A percentile compares a stretch with the other conserved stretches of the same genome.
Evolutionary conservation across 192 early-diverging fungal species (phyloP).

Genomic region (Coemansia sp.): DNA sequence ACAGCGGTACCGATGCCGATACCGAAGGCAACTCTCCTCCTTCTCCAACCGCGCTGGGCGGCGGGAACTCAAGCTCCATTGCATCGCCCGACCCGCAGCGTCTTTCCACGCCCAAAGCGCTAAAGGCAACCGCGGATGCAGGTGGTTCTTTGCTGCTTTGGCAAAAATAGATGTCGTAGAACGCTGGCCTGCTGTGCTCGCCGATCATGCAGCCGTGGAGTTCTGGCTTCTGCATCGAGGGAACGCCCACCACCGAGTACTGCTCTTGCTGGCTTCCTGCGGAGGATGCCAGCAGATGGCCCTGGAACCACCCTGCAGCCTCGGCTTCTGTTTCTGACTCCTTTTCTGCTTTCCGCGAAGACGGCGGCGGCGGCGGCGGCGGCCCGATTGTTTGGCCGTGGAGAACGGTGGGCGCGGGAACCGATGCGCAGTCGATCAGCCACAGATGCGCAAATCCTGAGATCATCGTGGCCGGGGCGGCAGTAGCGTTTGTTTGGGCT

Average conservation of each 20-base stretch:
- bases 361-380: not conserved
- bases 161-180: conserved; percentile 31
- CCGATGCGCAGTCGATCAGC: conserved; percentile 17
- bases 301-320: conserved; percentile 30
- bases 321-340: not conserved
- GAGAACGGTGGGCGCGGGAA: conserved; percentile 14
- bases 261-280: not conserved
- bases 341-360: not conserved
- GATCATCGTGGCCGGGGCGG: not conserved
- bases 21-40: no score
- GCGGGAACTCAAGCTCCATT: conserved; percentile 14
- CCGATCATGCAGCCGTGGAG: conserved; percentile 44
- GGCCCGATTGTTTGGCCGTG: conserved; percentile 2
- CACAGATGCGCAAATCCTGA: conserved; percentile 29
- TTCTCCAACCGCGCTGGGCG: not conserved
- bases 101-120: conserved; percentile 29
- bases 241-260: conserved; percentile 25
- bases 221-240: conserved; percentile 16
- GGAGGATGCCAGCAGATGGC: conserved; percentile 15
- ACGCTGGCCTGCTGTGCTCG: conserved; percentile 26
- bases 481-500: no score
- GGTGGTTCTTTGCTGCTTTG: conserved; percentile 7
- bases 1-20: not conserved
- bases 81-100: conserved; percentile 37
- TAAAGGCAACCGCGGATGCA: conserved; percentile 10